Evolutionary conservation across 2,329 filamentous ascomycete genomes (phyloP).

Genomic region (Cadophora sp.): DNA sequence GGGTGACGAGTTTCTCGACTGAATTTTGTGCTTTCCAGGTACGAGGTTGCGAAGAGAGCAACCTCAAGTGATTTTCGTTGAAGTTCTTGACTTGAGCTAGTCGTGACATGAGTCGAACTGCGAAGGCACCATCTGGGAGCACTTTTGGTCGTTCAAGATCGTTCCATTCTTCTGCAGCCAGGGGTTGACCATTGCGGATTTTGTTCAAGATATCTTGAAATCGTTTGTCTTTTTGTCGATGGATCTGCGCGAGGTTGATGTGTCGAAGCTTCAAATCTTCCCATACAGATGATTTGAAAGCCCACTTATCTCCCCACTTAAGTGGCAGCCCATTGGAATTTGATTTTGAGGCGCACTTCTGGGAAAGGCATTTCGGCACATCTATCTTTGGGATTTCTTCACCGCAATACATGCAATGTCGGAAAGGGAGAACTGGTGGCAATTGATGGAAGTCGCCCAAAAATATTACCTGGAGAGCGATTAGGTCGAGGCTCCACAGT

Average conservation of each 20-base stretch:
- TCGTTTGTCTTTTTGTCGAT: slow-evolving; percentile 40
- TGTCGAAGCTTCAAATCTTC: slow-evolving; percentile 33
- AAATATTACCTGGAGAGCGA: slow-evolving; percentile 37
- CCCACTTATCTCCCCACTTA: slow-evolving; percentile 39
- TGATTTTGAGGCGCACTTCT: slow-evolving; percentile 26
- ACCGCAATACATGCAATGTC: slow-evolving; percentile 37
- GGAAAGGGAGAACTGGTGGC: slow-evolving; percentile 42
- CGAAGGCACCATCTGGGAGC: not conserved
- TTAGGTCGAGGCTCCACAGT: slow-evolving; percentile 13
- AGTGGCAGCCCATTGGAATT: not conserved
- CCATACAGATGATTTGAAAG: slow-evolving; percentile 41
- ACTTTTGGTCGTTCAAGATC: slow-evolving; percentile 25
- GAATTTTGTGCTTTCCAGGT: not conserved
- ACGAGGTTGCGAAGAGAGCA: not conserved
- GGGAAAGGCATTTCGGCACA: not conserved
- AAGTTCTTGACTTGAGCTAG: slow-evolving; percentile 1
- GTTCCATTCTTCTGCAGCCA: slow-evolving; percentile 37
- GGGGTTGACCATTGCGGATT: slow-evolving; percentile 34
- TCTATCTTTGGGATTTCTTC: slow-evolving; percentile 27
- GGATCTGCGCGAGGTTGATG: slow-evolving; percentile 41
- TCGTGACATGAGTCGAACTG: slow-evolving; percentile 14
- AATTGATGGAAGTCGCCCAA: slow-evolving; percentile 43
- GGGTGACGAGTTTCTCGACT: slow-evolving; percentile 7
- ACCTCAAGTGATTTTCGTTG: not conserved
- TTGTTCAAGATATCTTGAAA: slow-evolving; percentile 42